Percentiles rank a stretch among this genome's conserved stretches.
Evolutionary conservation across 2,329 filamentous ascomycete species (phyloP).

Genomic region (Aspergillus sp.): DNA sequence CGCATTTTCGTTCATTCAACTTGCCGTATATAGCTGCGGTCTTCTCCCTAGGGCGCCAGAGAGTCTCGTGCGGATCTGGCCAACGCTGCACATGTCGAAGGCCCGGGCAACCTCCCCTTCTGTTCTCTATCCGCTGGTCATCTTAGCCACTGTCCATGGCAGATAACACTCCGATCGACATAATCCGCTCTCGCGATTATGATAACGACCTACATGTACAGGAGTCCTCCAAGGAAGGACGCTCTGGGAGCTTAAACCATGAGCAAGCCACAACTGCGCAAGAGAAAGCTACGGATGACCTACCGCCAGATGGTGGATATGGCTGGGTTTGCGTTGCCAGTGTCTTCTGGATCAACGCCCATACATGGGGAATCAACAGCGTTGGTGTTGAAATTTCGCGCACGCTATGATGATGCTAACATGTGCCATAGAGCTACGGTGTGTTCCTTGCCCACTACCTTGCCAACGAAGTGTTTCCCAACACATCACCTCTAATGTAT

Average conservation of each 20-base stretch:
- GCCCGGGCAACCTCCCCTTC: background rate
- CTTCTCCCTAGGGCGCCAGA: no score
- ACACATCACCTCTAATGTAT: constrained; percentile 55
- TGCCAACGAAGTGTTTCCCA: constrained; percentile 54
- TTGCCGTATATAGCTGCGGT: background rate
- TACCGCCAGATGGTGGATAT: constrained; percentile 57
- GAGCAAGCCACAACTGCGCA: constrained; percentile 12
- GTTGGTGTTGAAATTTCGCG: constrained; percentile 35
- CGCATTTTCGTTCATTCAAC: background rate
- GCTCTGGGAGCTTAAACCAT: constrained; percentile 5
- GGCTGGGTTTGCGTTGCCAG: constrained; percentile 62
- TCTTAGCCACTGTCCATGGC: constrained; percentile 23
- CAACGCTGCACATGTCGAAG: background rate
- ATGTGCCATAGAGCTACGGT: constrained; percentile 44
- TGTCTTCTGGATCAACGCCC: constrained; percentile 61
- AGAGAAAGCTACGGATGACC: constrained; percentile 32
- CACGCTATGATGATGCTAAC: background rate
- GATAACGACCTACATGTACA: constrained; percentile 3
- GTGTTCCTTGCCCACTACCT: constrained; percentile 64
- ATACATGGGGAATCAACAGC: constrained; percentile 74
- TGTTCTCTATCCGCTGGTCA: background rate
- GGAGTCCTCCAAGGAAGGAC: background rate
- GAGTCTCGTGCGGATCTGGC: background rate
- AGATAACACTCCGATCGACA: constrained; percentile 33
- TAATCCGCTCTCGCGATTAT: constrained; percentile 24